A percentile compares a stretch with the other conserved stretches of the same genome.
Evolutionary conservation across 2,329 filamentous ascomycete genomes (phyloP).

Genomic region (Hypoxylon sp.): DNA sequence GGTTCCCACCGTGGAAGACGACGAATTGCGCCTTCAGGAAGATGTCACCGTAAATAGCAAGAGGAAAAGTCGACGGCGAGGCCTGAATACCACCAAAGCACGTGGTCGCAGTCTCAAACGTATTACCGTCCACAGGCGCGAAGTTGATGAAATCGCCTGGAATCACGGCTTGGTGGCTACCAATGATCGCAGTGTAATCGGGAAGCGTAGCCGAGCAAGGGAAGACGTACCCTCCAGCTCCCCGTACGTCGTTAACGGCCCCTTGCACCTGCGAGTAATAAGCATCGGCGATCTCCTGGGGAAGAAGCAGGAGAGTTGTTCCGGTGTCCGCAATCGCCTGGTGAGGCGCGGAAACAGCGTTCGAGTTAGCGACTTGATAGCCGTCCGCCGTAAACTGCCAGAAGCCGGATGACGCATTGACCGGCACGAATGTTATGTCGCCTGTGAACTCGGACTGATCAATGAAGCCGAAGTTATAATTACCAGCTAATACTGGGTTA

Average conservation of each 20-base stretch:
- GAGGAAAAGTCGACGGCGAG: slow-evolving; percentile 65
- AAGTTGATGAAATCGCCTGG: slow-evolving; percentile 61
- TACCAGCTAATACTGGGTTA: slow-evolving; percentile 49
- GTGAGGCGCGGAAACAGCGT: slow-evolving; percentile 43
- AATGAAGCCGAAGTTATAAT: slow-evolving; percentile 63
- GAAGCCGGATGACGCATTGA: slow-evolving; percentile 71
- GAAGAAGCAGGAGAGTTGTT: slow-evolving; percentile 73
- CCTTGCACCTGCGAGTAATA: slow-evolving; percentile 72
- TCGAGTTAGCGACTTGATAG: slow-evolving; percentile 64
- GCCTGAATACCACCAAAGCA: slow-evolving; percentile 79
- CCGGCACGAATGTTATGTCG: slow-evolving; percentile 68
- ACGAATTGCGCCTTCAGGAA: slow-evolving; percentile 79
- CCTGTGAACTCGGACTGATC: slow-evolving; percentile 71
- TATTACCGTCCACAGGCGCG: slow-evolving; percentile 62
- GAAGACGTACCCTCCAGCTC: slow-evolving; percentile 70
- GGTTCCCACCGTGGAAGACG: slow-evolving; percentile 69
- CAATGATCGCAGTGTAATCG: slow-evolving; percentile 52
- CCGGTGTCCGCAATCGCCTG: slow-evolving; percentile 72
- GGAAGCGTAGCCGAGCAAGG: slow-evolving; percentile 67
- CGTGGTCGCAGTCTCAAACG: slow-evolving; percentile 64
- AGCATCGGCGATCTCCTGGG: slow-evolving; percentile 63
- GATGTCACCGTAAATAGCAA: slow-evolving; percentile 78
- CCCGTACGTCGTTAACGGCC: slow-evolving; percentile 59
- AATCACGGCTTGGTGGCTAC: slow-evolving; percentile 48
- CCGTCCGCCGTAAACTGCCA: slow-evolving; percentile 73